Percentiles rank a stretch among this genome's conserved stretches.
These are phyloP conservation scores for Solanum corneliomulleri DNA, from an alignment of 257 asterid species.

Conservation along the genomic window DNA sequence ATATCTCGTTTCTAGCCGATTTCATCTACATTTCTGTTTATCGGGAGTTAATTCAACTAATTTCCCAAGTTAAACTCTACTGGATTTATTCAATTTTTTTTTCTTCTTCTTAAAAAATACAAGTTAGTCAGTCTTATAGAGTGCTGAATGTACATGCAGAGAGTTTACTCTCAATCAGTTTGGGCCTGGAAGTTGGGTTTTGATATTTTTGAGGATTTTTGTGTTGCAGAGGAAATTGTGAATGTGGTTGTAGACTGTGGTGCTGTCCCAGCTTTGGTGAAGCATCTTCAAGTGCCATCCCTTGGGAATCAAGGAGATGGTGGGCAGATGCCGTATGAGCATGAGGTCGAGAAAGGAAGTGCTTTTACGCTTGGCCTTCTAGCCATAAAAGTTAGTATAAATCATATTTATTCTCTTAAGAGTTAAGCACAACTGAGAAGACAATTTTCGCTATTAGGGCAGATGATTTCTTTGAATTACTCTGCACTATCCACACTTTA, in stretches of 20 bases:
- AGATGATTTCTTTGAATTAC: not conserved
- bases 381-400: slow-evolving; percentile 66
- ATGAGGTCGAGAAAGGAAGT: slow-evolving; percentile 97
- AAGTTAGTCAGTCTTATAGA: not conserved
- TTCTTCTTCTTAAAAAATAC: not conserved
- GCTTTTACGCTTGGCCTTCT: slow-evolving; percentile 97
- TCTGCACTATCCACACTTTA: not conserved
- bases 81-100: not conserved
- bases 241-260: slow-evolving; percentile 81
- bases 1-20: not conserved
- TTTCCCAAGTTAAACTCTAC: not conserved
- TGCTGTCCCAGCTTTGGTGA: slow-evolving; percentile 77
- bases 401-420: not conserved
- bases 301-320: slow-evolving; percentile 36
- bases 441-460: not conserved
- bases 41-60: not conserved
- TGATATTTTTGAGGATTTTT: slow-evolving; percentile 16
- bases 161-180: not conserved
- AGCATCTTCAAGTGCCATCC: slow-evolving; percentile 64
- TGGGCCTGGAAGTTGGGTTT: not conserved
- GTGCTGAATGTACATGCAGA: not conserved
- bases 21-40: not conserved
- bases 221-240: slow-evolving; percentile 80
- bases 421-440: not conserved
- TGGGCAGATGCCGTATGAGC: slow-evolving; percentile 47